These are phyloP conservation scores for Scedosporium apiospermum DNA, from an alignment of 2,329 filamentous ascomycete species.

Conservation along the genomic window DNA sequence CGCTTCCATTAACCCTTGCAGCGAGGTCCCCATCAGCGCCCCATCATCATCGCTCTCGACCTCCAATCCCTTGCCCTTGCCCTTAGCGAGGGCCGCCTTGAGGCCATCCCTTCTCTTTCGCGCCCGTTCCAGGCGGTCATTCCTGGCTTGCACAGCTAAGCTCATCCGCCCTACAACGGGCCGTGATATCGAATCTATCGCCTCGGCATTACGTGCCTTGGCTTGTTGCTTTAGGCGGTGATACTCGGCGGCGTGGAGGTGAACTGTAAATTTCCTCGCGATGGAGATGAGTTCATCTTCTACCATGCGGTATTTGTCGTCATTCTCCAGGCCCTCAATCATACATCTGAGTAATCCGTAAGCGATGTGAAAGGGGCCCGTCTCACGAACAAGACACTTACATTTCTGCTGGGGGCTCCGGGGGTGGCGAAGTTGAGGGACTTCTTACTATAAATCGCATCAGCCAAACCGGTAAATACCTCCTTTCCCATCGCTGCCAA, in stretches of 20 bases:
- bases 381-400: constrained; percentile 14
- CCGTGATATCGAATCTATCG: constrained; percentile 40
- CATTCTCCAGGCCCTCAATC: constrained; percentile 51
- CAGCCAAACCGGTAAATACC: not conserved
- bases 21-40: constrained; percentile 20
- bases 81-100: constrained; percentile 6
- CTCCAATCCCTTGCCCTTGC: constrained; percentile 11
- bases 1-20: constrained; percentile 29
- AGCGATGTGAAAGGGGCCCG: not conserved
- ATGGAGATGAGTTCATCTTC: constrained; percentile 67
- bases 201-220: constrained; percentile 41
- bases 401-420: constrained; percentile 36
- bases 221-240: constrained; percentile 52
- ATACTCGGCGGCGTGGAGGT: constrained; percentile 72
- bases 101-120: constrained; percentile 25
- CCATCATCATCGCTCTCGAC: constrained; percentile 21
- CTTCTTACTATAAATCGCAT: constrained; percentile 15
- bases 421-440: constrained; percentile 42
- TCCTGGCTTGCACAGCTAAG: constrained; percentile 22
- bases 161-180: constrained; percentile 36
- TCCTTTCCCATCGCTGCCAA: not conserved
- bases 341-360: constrained; percentile 40
- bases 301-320: constrained; percentile 73
- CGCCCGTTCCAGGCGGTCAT: constrained; percentile 20
- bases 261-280: constrained; percentile 61